Base-by-base conservation (phyloP, 2,329 filamentous ascomycete species). In the Pseudogymnoascus sp. region DNA sequence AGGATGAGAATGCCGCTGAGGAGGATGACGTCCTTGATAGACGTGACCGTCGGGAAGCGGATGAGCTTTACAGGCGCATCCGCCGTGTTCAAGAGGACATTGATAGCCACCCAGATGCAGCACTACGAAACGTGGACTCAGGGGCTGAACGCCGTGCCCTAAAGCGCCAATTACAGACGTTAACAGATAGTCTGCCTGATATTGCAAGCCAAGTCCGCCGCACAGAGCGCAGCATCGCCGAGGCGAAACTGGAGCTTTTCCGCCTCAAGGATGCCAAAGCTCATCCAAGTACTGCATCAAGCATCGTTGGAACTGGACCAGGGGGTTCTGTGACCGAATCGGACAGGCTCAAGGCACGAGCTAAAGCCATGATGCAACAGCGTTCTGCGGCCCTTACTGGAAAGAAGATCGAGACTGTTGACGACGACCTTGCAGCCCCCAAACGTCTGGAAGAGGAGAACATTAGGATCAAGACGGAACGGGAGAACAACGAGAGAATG, bases 341-440 rank as follows among this genome's bases (percentile, higher is more conserved):
- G 3, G 95, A 99, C 76, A 87, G 93, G 62, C 84, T 98, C 68
- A 98, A 97, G 79, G 95, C 95, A 37, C 87, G 93, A 69, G 93
- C 95, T 33, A 96, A 93, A 78, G 93, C 93, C 40, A 96, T 97
- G 87, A 99, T 99, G 95, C 93, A 98, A 78, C 93, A 96, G 72
- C 89, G 95, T 65, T 93, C 95, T 68, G 95, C 95, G 63, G 93
- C 95, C 16, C 79, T 99, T 66, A 91, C 92, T 22, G 95, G 95
- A 63, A 91, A 89, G 75, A 92, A 93, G 72, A 81, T 87, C 56
- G 86, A 90, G 38, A 75, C 80, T 2, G 79, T 78, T 53, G 84
- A 88, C 65, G 90, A 96, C 67, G 89, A 93, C 66, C 82, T 84
- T 26, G 90, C 90, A 67, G 91, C 90, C 3, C 87, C 92, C 56